Evolutionary conservation across 345 rosid genomes (phyloP).

Genomic region (Eucalyptus victrix): DNA sequence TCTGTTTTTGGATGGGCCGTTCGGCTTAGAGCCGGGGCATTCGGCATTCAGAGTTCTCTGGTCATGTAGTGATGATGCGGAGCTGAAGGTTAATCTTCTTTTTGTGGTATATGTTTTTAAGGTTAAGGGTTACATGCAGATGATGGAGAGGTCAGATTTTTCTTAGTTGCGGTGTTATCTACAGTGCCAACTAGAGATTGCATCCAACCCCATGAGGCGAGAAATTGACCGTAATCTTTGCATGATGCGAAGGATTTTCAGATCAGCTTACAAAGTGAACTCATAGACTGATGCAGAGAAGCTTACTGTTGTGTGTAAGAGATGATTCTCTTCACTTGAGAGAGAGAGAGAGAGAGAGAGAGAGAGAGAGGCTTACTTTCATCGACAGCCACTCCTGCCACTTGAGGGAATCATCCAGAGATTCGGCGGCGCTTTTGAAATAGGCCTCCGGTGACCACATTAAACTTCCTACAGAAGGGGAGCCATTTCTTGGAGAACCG

Average conservation of each 20-base stretch:
- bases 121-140: background rate
- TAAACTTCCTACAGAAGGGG: constrained; percentile 42
- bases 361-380: background rate
- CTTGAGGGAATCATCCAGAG: background rate
- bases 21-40: too few species aligned
- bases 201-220: background rate
- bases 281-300: background rate
- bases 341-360: too few species aligned
- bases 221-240: background rate
- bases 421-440: background rate
- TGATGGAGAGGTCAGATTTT: background rate
- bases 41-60: too few species aligned
- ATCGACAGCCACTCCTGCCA: background rate
- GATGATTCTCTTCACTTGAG: background rate
- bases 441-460: constrained; percentile 57
- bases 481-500: constrained; percentile 45
- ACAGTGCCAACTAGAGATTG: background rate
- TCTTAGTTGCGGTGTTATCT: background rate
- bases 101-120: background rate
- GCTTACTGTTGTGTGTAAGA: background rate
- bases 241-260: background rate
- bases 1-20: too few species aligned
- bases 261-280: background rate
- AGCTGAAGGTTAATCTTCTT: background rate
- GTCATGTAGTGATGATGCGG: background rate